Evolutionary conservation across 106 monocot genomes (phyloP).

Genomic region (Dendrobium nobile): DNA sequence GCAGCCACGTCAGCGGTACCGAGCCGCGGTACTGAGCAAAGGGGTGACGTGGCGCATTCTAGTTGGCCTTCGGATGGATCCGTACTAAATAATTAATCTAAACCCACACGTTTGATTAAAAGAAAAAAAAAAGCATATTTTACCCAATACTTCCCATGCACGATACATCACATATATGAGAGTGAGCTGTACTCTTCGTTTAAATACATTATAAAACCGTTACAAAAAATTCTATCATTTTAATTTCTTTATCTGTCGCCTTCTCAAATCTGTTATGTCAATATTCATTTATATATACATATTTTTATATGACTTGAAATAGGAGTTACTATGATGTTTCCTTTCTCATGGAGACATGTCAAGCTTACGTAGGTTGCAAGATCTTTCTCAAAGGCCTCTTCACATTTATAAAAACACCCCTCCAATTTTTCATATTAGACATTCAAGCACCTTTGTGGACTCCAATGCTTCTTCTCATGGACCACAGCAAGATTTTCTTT

Average conservation of each 20-base stretch:
- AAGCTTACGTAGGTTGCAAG: constrained; percentile 25
- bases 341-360: constrained; percentile 20
- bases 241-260: background rate
- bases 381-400: constrained; percentile 10
- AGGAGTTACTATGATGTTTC: constrained; percentile 21
- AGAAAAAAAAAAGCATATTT: too few species aligned
- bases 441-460: background rate
- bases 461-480: background rate
- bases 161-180: too few species aligned
- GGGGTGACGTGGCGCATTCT: too few species aligned
- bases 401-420: background rate
- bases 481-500: background rate
- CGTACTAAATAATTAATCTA: too few species aligned
- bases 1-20: too few species aligned
- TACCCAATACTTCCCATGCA: too few species aligned
- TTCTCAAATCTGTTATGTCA: background rate
- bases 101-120: too few species aligned
- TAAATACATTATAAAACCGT: background rate
- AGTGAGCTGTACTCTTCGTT: background rate
- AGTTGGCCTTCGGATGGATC: too few species aligned
- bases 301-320: constrained; percentile 14
- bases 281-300: background rate
- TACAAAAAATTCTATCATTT: background rate
- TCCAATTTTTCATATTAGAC: background rate
- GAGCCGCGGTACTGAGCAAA: too few species aligned